Conservation (phyloP, 495 filamentous ascomycete species). For the Penicillium riverlandense region DNA sequence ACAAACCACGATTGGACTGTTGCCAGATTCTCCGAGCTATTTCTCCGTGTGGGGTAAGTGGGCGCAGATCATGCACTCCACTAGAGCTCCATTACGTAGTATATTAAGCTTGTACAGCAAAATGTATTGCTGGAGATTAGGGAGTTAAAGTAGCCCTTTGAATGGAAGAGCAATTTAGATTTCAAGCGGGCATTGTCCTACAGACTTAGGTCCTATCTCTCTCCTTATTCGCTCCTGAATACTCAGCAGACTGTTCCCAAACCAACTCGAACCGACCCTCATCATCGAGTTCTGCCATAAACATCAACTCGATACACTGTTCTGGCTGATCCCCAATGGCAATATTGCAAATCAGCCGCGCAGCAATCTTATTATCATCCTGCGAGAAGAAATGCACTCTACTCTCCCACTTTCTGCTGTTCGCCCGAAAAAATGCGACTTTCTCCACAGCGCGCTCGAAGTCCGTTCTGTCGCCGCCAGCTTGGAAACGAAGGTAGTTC, state of each 20-base stretch:
- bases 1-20: background rate
- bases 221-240: too few species aligned
- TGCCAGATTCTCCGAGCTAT: constrained; percentile 13
- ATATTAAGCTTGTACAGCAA: too few species aligned
- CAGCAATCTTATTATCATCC: background rate
- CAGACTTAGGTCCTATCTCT: too few species aligned
- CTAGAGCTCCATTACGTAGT: too few species aligned
- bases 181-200: too few species aligned
- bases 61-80: too few species aligned
- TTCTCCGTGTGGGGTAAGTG: constrained; percentile 10
- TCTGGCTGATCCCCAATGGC: background rate
- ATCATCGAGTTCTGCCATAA: constrained; percentile 1
- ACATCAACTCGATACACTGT: background rate
- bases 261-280: background rate
- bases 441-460: background rate
- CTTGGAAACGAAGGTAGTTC: background rate
- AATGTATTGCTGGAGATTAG: too few species aligned
- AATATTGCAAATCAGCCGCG: background rate
- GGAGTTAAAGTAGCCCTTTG: too few species aligned
- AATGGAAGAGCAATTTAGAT: too few species aligned
- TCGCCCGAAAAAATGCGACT: background rate
- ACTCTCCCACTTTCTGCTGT: too few species aligned
- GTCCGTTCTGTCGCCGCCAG: background rate
- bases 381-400: too few species aligned
- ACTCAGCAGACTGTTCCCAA: background rate